Base-by-base conservation (phyloP, 768 basidiomycete species). In the Pleurotus sapidus region DNA sequence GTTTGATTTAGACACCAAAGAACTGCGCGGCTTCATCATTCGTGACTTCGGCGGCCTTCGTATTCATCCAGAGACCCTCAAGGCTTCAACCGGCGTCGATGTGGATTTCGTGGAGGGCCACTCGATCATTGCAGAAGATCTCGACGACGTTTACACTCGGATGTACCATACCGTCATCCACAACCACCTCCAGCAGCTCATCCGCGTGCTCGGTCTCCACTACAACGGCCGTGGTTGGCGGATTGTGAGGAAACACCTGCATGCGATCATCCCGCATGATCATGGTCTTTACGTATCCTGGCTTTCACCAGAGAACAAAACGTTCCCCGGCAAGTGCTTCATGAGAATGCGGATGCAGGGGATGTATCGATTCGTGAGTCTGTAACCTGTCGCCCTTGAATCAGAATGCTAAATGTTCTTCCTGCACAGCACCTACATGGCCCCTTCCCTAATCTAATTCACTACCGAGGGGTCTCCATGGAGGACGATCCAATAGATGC, bases 161-260 rank as follows among this genome's bases (percentile, higher is more conserved):
- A 79, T 82, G 76, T 84, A 84, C 61, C 83, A 84, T 69, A 79
- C 82, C 2, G 71, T 81, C 59, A 74, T 84, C 53, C 81, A 84
- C 68, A 84, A 83, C 59, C 83, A 85, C 50, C 69, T 85, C 25
- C 84, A 85, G 61, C 82, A 80, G 59, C 76, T 84, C 43, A 80
- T 84, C 56, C 77, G 84, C 2, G 77, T 85, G 4, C 76, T 85
- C 55, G 81, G 73, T 9, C 68, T 85, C 14, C 84, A 85, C 64
- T 81, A 84, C 63, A 79, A 75, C 48, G 82, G 82, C 15, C 68
- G 63, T n/a, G 82, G 82, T 3, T 84, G 82, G 80, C 69, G 68
- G 8, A 63, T 83, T 11, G 78, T 84, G 20, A 71, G 81, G 14
- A 64, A 67, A n/a, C 75, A 78, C 56, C 66, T 84, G 40, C 68